A percentile compares a stretch with the other conserved stretches of the same genome.
Conservation (phyloP, 352 stramenopile species). For the Phytophthora europaea region DNA sequence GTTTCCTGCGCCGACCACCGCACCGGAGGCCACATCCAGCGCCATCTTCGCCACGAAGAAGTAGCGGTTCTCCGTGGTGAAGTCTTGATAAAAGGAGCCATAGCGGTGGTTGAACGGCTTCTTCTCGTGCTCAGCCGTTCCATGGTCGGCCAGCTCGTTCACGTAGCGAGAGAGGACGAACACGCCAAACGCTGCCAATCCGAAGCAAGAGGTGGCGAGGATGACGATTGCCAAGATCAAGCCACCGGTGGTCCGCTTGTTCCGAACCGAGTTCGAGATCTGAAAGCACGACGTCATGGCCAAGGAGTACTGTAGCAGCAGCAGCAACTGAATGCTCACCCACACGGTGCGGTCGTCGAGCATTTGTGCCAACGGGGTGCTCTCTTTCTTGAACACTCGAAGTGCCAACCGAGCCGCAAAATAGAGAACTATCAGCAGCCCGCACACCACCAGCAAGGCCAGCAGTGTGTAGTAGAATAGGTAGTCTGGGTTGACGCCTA, state of each 20-base stretch:
- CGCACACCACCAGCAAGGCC: constrained; percentile 37
- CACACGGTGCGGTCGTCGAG: constrained; percentile 58
- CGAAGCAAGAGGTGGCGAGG: constrained; percentile 39
- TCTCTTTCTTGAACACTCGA: constrained; percentile 29
- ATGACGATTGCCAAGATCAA: constrained; percentile 46
- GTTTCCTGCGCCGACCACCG: constrained; percentile 44
- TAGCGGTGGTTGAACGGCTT: constrained; percentile 58
- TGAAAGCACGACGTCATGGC: constrained; percentile 63
- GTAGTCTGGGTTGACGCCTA: constrained; percentile 48
- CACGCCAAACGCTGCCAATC: constrained; percentile 50
- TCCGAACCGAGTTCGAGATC: constrained; percentile 43
- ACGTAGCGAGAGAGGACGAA: constrained; percentile 51
- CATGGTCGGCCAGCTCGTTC: constrained; percentile 51
- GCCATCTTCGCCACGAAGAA: constrained; percentile 59
- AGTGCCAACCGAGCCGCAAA: constrained; percentile 39
- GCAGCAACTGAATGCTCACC: constrained; percentile 47
- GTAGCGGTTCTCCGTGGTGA: constrained; percentile 53
- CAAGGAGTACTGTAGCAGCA: constrained; percentile 57
- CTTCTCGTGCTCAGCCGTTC: constrained; percentile 45
- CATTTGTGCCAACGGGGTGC: constrained; percentile 18
- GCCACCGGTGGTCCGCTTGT: constrained; percentile 20
- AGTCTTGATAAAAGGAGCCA: constrained; percentile 64
- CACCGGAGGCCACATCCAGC: constrained; percentile 54
- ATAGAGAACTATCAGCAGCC: constrained; percentile 44
- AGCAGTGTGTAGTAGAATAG: constrained; percentile 66